Evolutionary conservation across 352 stramenopile species (phyloP), one percentile per base, ranked within the genome.

Genomic region (Achlya hypogyna): DNA sequence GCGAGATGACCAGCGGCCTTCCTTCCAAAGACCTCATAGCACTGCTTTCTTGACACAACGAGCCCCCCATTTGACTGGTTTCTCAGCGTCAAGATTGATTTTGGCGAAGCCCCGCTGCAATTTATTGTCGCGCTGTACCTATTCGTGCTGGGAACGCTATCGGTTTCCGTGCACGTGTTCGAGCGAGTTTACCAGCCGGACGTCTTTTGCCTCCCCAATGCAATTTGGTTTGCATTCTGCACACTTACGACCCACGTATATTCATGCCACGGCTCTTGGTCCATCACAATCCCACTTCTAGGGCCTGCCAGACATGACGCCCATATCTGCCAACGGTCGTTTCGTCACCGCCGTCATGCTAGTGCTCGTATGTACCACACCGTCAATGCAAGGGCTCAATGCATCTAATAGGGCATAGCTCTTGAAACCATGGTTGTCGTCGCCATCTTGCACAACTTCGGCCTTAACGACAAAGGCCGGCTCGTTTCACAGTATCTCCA

Each of bases 321-420:
- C 51, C 2, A 38, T 35, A 9, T 58, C 51, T 2, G 23, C 10
- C 6, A 23, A 58, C 25, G 51, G 51, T 28, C 25, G 25, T 12
- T 58, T 58, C 25, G 51, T 58, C 51, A 58, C 51, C 9, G 20
- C 51, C 51, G 25, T 58, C 51, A 58, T 58, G 51, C 51, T 58
- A 1, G 23, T 58, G 1, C 27, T 23, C 23, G 51, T 58, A 58
- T 8, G 51, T 45, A 1, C 12, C 2, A n/a, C n/a, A 10, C 12
- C 38, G 38, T 1, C 2, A 45, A 45, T 18, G 6, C 2, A 45
- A 45, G 1, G 14, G 4, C 14, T 27, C 2, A 22, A 6, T 58
- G 23, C 2, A 4, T 31, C 28, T 28, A 34, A 8, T 28, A 58
- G 51, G 51, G 51, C 23, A 58, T 58, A 18, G 27, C 51, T 23